A percentile compares a stretch with the other conserved stretches of the same genome.
Conservation (phyloP, 129 eudicot species). For the Tagetes patula region DNA sequence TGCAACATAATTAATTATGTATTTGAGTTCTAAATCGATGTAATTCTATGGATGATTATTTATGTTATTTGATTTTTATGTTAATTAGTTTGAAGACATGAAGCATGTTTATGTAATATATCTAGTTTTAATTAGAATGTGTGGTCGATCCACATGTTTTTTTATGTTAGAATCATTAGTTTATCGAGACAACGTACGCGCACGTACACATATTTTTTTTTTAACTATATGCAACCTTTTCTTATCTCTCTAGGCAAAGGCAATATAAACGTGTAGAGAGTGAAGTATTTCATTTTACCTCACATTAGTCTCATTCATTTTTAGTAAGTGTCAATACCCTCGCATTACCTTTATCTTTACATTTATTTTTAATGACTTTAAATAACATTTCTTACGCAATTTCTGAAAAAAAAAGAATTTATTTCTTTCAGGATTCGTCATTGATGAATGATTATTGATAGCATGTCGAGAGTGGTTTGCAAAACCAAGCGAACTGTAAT, state of each 20-base stretch:
- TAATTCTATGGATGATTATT: slow-evolving; percentile 15
- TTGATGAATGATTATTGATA: too few relatives aligned
- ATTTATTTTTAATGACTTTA: too few relatives aligned
- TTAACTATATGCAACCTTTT: neutral
- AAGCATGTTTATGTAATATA: slow-evolving; percentile 20
- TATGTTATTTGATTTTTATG: slow-evolving; percentile 16
- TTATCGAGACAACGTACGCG: neutral
- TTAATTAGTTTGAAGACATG: slow-evolving; percentile 21
- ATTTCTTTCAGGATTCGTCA: too few relatives aligned
- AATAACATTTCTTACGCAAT: too few relatives aligned
- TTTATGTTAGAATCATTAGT: neutral
- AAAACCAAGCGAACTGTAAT: too few relatives aligned
- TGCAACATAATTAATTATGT: neutral
- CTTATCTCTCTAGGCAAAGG: neutral
- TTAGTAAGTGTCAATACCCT: too few relatives aligned
- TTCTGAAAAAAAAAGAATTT: too few relatives aligned
- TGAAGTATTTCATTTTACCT: too few relatives aligned
- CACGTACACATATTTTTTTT: neutral
- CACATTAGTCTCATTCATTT: too few relatives aligned
- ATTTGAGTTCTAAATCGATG: slow-evolving; percentile 10
- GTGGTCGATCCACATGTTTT: neutral
- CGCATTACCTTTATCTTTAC: too few relatives aligned
- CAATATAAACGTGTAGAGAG: too few relatives aligned
- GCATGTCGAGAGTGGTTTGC: too few relatives aligned
- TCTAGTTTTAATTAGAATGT: slow-evolving; percentile 1